phyloP scores from a whole-genome alignment of 2,329 filamentous ascomycete genomes.

The Pyricularia pennisetigena region DNA sequence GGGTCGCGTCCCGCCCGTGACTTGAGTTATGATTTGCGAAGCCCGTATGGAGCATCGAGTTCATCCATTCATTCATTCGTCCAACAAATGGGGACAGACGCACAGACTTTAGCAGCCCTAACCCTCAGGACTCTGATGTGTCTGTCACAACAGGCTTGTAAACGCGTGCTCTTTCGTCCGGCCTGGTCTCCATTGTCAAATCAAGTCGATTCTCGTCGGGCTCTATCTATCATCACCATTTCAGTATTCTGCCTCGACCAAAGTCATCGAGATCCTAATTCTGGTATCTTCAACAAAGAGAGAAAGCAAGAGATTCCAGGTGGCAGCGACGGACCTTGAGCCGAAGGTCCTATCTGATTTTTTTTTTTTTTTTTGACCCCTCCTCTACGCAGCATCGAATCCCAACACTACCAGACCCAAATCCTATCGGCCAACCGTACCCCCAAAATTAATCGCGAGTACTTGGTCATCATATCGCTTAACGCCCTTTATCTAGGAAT shows the following conservation, averaged over 20 bases:
- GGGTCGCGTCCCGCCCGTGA: neutral
- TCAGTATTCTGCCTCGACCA: neutral
- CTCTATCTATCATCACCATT: neutral
- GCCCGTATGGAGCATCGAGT: neutral
- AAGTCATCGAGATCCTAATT: neutral
- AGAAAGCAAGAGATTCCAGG: neutral
- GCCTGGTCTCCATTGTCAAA: neutral
- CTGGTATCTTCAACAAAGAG: neutral
- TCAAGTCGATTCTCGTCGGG: neutral
- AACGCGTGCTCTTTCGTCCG: neutral
- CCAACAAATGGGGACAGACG: neutral
- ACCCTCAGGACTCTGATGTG: neutral
- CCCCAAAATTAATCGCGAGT: neutral
- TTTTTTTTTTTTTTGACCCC: neutral
- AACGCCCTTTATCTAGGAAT: neutral
- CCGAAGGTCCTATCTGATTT: neutral
- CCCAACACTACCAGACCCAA: neutral
- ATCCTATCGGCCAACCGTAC: neutral
- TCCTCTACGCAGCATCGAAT: neutral
- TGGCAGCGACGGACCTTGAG: neutral
- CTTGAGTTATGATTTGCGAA: neutral
- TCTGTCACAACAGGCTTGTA: too few species aligned
- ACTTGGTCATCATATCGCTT: neutral
- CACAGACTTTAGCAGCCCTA: neutral
- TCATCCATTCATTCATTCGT: too few species aligned